phyloP scores from a whole-genome alignment of 805 yeast genomes.

The Candida montana region DNA sequence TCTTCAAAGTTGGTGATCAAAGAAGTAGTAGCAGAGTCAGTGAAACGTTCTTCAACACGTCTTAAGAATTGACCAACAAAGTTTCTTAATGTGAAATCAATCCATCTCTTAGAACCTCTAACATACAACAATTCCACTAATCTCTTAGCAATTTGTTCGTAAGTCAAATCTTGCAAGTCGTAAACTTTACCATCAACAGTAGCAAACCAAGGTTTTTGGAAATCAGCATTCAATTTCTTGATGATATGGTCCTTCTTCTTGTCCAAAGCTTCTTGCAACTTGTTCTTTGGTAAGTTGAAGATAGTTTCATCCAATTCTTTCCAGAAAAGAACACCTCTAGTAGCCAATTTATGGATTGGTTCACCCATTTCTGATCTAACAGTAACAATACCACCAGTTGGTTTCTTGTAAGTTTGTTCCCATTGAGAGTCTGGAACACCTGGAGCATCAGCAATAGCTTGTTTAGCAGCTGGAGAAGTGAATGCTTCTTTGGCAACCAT shows the following conservation, averaged over 20 bases:
- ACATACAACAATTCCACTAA: constrained; percentile 86
- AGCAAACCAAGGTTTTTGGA: constrained; percentile 98
- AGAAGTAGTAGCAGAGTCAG: constrained; percentile 52
- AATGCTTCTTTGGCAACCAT: constrained; percentile 96
- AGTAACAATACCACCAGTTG: constrained; percentile 95
- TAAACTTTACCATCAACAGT: constrained; percentile 64
- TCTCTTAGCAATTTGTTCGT: constrained; percentile 83
- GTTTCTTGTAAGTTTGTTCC: constrained; percentile 92
- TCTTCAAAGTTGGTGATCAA: constrained; percentile 68
- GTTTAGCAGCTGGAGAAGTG: constrained; percentile 90
- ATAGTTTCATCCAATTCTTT: constrained; percentile 93
- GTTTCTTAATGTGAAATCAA: constrained; percentile 79
- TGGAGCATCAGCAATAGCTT: constrained; percentile 75
- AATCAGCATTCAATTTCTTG: constrained; percentile 82
- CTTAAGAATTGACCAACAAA: constrained; percentile 81
- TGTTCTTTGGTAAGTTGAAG: constrained; percentile 85
- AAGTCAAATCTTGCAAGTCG: constrained; percentile 94
- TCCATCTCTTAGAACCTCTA: constrained; percentile 75
- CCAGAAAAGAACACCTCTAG: constrained; percentile 97
- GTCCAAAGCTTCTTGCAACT: constrained; percentile 71
- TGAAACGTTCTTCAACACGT: constrained; percentile 96
- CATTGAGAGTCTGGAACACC: constrained; percentile 88
- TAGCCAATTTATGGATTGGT: constrained; percentile 97
- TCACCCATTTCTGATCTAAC: constrained; percentile 99
- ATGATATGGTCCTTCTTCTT: constrained; percentile 86